Base-by-base conservation (phyloP, 495 filamentous ascomycete species). In the Penicillium waksmanii region DNA sequence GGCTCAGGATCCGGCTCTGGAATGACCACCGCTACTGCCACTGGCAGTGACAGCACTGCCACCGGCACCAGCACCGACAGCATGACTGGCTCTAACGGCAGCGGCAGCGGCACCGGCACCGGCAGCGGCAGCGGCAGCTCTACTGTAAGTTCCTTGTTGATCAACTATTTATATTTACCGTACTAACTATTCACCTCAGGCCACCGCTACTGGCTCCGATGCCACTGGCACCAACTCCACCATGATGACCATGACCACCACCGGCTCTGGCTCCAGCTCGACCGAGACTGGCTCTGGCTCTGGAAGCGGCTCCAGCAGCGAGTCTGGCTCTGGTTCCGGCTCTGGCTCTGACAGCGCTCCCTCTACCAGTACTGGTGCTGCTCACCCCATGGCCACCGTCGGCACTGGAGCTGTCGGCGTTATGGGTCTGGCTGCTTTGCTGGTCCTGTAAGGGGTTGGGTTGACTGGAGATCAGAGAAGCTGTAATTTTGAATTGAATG, bases 371-470 rank as follows among this genome's bases (percentile, higher is more conserved):
- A 61, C 64, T 13, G 71, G 53, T 42, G 70, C 66, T 49, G 77
- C 72, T 60, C 63, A 69, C 56, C 68, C 70, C 57, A 66, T 73
- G 66, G 66, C 69, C 27, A 69, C 76, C 23, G 58, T 73, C 35
- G 72, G 73, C 55, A 73, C 66, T 53, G 73, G 75, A 51, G 72
- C 71, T 34, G 55, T 72, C 18, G 76, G 76, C 51, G 74, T 61
- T 46, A 60, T 78, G 35, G 76, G 75, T 49, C 64, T 79, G 42
- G 72, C 74, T 53, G 77, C 76, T 42, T 56, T 80, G 42, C 57
- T 80, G 36, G 65, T 75, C n/a, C 66, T 78, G 61, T 80, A 77
- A 73, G 60, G 18, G 44, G 27, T 10, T 19, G 44, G n/a, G 43
- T 9, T 33, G 47, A 6, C 43, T 25, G 19, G 36, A 19, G 17